Evolutionary conservation across 345 rosid genomes (phyloP).

Genomic region (Draba incana): DNA sequence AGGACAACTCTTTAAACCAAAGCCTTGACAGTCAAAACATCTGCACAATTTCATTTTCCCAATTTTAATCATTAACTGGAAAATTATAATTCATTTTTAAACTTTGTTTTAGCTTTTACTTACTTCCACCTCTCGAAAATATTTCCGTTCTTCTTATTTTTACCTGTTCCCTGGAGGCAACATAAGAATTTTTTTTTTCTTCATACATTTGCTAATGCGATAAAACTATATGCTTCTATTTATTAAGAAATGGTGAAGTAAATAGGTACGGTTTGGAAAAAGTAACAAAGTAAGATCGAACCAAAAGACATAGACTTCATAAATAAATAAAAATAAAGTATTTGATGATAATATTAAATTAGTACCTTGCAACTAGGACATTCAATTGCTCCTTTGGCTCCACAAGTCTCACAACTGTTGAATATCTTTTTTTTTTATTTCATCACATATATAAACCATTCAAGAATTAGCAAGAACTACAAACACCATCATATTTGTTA

Average conservation of each 20-base stretch:
- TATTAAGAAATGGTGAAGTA: not conserved
- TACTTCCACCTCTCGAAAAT: constrained; percentile 93
- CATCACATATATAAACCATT: not conserved
- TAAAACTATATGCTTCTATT: not conserved
- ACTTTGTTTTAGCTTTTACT: constrained; percentile 29
- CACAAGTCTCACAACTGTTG: constrained; percentile 61
- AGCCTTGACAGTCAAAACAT: constrained; percentile 87
- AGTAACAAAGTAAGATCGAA: not conserved
- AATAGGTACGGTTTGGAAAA: not conserved
- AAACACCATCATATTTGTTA: not conserved
- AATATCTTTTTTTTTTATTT: constrained; percentile 52
- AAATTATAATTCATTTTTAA: not conserved
- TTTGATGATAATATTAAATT: not conserved
- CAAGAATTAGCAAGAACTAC: not conserved
- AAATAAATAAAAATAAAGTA: no score
- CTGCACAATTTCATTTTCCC: constrained; percentile 41
- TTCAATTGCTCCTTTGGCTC: constrained; percentile 77
- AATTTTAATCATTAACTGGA: not conserved
- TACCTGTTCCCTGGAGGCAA: constrained; percentile 64
- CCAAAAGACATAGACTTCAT: not conserved
- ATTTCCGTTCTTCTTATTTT: constrained; percentile 79
- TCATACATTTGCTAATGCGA: not conserved
- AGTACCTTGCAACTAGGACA: constrained; percentile 80
- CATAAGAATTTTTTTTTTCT: not conserved
- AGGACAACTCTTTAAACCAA: constrained; percentile 76